Base-by-base conservation (phyloP, 2,329 filamentous ascomycete genomes). In the Fusarium sp. region DNA sequence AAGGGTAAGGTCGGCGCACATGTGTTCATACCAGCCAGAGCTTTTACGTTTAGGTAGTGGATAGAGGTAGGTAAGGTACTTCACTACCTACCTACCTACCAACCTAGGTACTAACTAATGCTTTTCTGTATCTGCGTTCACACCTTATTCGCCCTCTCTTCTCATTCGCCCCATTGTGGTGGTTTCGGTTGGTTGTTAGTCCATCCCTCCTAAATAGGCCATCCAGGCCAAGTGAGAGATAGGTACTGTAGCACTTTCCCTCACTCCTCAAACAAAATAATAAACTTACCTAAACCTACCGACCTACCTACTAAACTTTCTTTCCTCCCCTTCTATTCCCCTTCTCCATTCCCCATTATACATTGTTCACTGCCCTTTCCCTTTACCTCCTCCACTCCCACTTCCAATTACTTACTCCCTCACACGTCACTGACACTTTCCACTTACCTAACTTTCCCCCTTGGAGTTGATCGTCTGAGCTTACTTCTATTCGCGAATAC, bases 101-200 rank as follows among this genome's bases (percentile, higher is more conserved):
- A 29, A 50, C 23, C 48, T 43, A 50, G 25, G 50, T 58, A 17
- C 45, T 45, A 49, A 17, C 45, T 45, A 49, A 60, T 58, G 43
- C 53, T 25, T 58, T 67, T 67, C 53, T 54, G 54, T 56, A 65
- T 72, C 50, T 60, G 58, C 56, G 53, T 67, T 59, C 45, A 55
- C 58, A 63, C 55, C 56, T 47, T 53, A 68, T 66, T 68, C 65
- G 27, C 46, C 45, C 55, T 69, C 51, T 50, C 47, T 50, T 68
- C 52, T 69, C 31, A 62, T 68, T 51, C 55, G 66, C 47, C 60
- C 64, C 65, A 39, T 51, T 31, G 36, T 31, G 51, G 27, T 58
- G 40, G 55, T 68, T 66, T 68, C 50, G 66, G 66, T 66, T 69
- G 65, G 66, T 45, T 49, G 61, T 68, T 68, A 69, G 66, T 48